Evolutionary conservation across 768 basidiomycete genomes (phyloP), one percentile per base, ranked within the genome.

Genomic region (Termitomyces sp.): DNA sequence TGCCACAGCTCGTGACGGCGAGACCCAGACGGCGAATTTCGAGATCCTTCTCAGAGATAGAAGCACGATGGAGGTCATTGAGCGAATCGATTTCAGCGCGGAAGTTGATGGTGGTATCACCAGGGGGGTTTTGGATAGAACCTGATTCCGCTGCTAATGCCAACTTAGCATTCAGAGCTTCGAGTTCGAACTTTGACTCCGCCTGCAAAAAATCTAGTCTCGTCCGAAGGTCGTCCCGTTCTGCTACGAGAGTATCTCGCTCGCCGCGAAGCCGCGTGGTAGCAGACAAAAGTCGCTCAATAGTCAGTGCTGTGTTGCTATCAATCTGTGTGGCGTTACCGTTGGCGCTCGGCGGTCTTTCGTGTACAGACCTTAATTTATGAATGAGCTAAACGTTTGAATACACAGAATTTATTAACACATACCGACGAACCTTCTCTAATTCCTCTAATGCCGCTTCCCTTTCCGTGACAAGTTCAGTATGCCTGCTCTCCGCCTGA

Each of bases 221-320:
- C 6, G 84, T 78, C 50, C 78, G 78, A 27, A 89, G 75, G 45
- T 69, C 72, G 59, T 91, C 85, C 5, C 89, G 77, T 61, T 91
- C 88, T 4, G 68, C 30, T 21, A 3, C 1, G 25, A 89, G 76
- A 47, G 69, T 72, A 60, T 91, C 85, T 6, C 89, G 77, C 61
- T 91, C 88, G 5, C 67, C 67, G 5, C 89, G 83, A 45, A 91
- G 72, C 34, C 89, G 81, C n/a, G 83, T 80, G 42, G 89, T 73
- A 1, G 88, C 83, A 27, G 68, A 68, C 49, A 91, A 73, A 23
- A 91, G 73, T 39, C 78, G 80, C 58, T 81, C 81, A 34, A 87
- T 74, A 43, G 79, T 71, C 19, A 63, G 66, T 17, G 79, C 66
- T 11, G 70, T 66, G 34, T 70, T 63, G 43, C 71, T 64, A 41